Percentiles rank a stretch among this genome's conserved stretches.
phyloP scores from a whole-genome alignment of 2,329 filamentous ascomycete genomes.

The Hymenoscyphus fructigenus region DNA sequence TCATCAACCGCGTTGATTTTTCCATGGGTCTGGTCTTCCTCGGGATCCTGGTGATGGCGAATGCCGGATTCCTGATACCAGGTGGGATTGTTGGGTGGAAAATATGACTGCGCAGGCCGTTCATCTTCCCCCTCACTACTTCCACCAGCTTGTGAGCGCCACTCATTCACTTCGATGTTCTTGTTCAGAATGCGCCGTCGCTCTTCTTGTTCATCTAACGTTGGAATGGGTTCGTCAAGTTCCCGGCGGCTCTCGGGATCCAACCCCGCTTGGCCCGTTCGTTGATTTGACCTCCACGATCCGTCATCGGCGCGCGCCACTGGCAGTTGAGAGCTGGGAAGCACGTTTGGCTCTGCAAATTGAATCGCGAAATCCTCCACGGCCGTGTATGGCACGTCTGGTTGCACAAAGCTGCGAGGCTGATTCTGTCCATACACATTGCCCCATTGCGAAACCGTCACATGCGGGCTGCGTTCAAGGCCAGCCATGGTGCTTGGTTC shows the following conservation, averaged over 20 bases:
- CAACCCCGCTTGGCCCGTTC: slow-evolving; percentile 31
- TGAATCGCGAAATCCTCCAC: slow-evolving; percentile 15
- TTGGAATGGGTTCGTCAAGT: slow-evolving; percentile 29
- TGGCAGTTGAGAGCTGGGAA: slow-evolving; percentile 10
- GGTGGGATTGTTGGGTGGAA: slow-evolving; percentile 18
- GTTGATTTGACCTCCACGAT: slow-evolving; percentile 27
- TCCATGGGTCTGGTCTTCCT: slow-evolving; percentile 21
- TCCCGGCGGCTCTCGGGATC: slow-evolving; percentile 32
- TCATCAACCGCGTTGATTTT: slow-evolving; percentile 32
- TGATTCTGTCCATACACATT: slow-evolving; percentile 17
- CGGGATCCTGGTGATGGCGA: slow-evolving; percentile 7
- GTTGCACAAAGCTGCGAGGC: slow-evolving; percentile 14
- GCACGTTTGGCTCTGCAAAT: slow-evolving; percentile 14
- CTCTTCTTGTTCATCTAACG: slow-evolving; percentile 36
- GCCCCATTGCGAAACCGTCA: slow-evolving; percentile 31
- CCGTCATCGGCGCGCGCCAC: slow-evolving; percentile 31
- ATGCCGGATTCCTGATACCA: slow-evolving; percentile 16
- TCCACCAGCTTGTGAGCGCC: slow-evolving; percentile 32
- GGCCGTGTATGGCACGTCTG: slow-evolving; percentile 17
- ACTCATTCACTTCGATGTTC: slow-evolving; percentile 37
- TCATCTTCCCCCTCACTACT: slow-evolving; percentile 26
- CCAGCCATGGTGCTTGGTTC: slow-evolving; percentile 29
- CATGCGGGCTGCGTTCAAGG: slow-evolving; percentile 26
- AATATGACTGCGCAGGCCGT: slow-evolving; percentile 22
- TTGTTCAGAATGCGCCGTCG: slow-evolving; percentile 31